A percentile compares a stretch with the other conserved stretches of the same genome.
Evolutionary conservation across 2,329 filamentous ascomycete genomes (phyloP).

Genomic region (Alternaria angustiovoidea): DNA sequence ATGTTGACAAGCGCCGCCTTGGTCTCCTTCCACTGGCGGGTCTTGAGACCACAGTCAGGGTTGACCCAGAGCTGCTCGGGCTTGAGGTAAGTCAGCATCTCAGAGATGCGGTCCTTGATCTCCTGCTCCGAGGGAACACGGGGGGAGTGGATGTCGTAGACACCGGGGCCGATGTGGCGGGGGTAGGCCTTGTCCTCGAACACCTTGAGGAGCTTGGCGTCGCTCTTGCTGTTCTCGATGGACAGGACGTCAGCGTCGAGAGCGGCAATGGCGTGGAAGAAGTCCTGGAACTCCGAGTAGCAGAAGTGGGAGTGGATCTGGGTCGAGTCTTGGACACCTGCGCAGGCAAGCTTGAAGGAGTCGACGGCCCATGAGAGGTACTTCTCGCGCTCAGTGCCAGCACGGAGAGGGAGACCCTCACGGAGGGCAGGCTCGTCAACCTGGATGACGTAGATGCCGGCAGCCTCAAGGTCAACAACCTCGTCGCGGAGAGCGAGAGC

Average conservation of each 20-base stretch:
- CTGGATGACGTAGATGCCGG: constrained; percentile 97
- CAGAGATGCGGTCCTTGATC: constrained; percentile 96
- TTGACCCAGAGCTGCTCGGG: constrained; percentile 99
- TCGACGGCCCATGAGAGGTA: constrained; percentile 98
- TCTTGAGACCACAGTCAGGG: constrained; percentile 99
- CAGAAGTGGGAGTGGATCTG: constrained; percentile 99
- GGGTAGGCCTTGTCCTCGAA: constrained; percentile 98
- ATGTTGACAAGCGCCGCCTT: constrained; percentile 96
- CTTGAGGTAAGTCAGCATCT: constrained; percentile 96
- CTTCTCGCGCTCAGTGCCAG: constrained; percentile 92
- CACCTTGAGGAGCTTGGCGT: constrained; percentile 98
- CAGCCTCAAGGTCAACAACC: constrained; percentile 96
- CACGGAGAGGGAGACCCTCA: constrained; percentile 96
- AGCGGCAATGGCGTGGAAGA: constrained; percentile 99
- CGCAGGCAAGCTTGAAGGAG: constrained; percentile 95
- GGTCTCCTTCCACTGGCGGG: constrained; percentile 97
- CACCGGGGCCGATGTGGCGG: constrained; percentile 97
- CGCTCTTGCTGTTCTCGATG: constrained; percentile 99
- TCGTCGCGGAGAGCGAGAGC: constrained; percentile 98
- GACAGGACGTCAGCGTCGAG: constrained; percentile 97
- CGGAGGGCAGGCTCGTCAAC: constrained; percentile 98
- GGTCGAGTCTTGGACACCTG: constrained; percentile 91
- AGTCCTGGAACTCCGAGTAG: constrained; percentile 99
- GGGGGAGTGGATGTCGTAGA: constrained; percentile 99
- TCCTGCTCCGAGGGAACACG: constrained; percentile 97